Base-by-base conservation (phyloP, 2,329 filamentous ascomycete genomes). In the Colletotrichum tanaceti region DNA sequence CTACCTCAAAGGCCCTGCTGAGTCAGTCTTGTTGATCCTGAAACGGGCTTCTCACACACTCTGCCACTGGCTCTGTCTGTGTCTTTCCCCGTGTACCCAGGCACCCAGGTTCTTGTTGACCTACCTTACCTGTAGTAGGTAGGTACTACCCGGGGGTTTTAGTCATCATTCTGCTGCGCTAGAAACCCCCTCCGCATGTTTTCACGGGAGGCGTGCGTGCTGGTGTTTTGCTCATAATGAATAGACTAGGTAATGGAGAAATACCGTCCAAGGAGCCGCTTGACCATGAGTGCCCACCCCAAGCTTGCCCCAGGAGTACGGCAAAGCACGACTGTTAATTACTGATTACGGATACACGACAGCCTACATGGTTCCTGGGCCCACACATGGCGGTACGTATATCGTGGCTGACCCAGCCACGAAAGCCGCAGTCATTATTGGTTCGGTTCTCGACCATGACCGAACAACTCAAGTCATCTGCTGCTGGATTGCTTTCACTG, bases 321-420 rank as follows among this genome's bases (percentile, higher is more conserved):
- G 9, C 0, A 7, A 38, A 13, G 4, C 52, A 22, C 11, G n/a
- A 3, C 11, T 24, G 20, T 20, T 52, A n/a, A n/a, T n/a, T n/a
- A n/a, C n/a, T n/a, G n/a, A n/a, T n/a, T n/a, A n/a, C n/a, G n/a
- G 16, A 16, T 46, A 60, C 10, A 63, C 22, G 20, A 10, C 46
- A 7, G 13, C 9, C 5, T 2, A 11, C 9, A 52, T 11, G n/a
- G n/a, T 5, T 20, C 22, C 3, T 14, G n/a, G n/a, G n/a, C n/a
- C n/a, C n/a, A n/a, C n/a, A 88, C 87, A 13, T 90, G 85, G 84
- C 88, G 90, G 73, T 89, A 89, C n/a, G n/a, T n/a, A n/a, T 70
- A 71, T 90, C 0, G 83, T 91, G 1, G 85, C 82, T 0, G 87
- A 90, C 68, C 82, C 86, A 0, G 65, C 73, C 0, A 87, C 85